phyloP scores from a whole-genome alignment of 225 moss, liverwort and hornwort genomes.

The Pseudisothecium myosuroides region DNA sequence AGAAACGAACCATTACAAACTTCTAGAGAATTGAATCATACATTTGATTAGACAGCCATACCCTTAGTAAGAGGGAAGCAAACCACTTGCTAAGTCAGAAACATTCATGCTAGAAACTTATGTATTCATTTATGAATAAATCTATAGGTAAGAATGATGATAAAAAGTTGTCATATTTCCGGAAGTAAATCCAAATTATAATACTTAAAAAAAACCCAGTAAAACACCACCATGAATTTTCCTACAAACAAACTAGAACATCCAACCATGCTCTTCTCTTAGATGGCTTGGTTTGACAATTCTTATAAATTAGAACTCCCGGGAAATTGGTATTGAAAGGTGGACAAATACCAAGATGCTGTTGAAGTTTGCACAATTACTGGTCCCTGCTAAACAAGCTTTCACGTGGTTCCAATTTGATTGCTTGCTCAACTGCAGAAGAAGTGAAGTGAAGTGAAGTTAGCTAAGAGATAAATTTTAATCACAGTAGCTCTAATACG shows the following conservation, averaged over 20 bases:
- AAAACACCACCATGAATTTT: not conserved
- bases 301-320: not conserved
- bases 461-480: not conserved
- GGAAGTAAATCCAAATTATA: too few relatives aligned
- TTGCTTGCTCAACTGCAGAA: conserved; percentile 17
- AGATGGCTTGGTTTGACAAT: not conserved
- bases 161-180: not conserved
- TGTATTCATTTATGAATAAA: not conserved
- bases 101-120: not conserved
- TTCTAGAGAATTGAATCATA: not conserved
- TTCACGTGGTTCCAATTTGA: conserved; percentile 32
- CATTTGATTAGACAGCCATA: not conserved
- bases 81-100: not conserved
- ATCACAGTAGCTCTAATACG: not conserved
- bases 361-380: conserved; percentile 25
- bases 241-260: not conserved
- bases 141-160: not conserved
- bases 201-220: not conserved
- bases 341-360: conserved; percentile 17
- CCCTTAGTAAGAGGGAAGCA: too few relatives aligned
- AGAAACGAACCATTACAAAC: not conserved
- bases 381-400: conserved; percentile 19
- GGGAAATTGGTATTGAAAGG: not conserved
- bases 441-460: not conserved
- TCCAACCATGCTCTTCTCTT: not conserved